Conservation (phyloP, 441 rosid genomes). For the Caryocar brasiliense region DNA sequence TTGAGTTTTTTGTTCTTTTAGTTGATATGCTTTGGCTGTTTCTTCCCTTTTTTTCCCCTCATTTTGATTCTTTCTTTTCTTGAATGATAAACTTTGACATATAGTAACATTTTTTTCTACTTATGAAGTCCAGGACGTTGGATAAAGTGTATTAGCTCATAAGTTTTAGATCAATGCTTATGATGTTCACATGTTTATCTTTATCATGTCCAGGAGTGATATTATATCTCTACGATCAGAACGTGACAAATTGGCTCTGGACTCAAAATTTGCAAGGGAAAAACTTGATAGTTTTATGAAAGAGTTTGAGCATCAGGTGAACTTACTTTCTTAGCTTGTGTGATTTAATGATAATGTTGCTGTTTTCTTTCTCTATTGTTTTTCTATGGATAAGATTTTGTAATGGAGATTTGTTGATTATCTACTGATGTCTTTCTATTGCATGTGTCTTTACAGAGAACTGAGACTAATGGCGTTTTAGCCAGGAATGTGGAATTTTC, state of each 20-base stretch:
- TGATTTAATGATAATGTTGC: too few relatives aligned
- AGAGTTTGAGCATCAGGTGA: conserved; percentile 79
- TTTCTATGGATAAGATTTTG: too few relatives aligned
- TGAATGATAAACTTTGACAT: too few relatives aligned
- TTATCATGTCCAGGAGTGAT: conserved; percentile 45
- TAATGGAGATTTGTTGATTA: not conserved
- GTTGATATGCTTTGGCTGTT: too few relatives aligned
- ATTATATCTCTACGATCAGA: conserved; percentile 55
- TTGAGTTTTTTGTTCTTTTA: too few relatives aligned
- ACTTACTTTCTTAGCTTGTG: not conserved
- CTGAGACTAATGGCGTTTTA: conserved; percentile 51
- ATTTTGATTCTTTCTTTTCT: too few relatives aligned
- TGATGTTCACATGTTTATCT: too few relatives aligned
- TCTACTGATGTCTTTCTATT: conserved; percentile 6
- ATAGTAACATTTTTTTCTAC: too few relatives aligned
- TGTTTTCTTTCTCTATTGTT: not conserved
- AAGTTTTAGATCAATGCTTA: too few relatives aligned
- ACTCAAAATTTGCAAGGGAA: conserved; percentile 67
- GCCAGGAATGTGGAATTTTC: conserved; percentile 90
- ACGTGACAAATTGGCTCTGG: conserved; percentile 69
- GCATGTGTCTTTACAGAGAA: conserved; percentile 40
- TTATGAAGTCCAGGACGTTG: too few relatives aligned
- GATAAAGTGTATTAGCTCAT: too few relatives aligned
- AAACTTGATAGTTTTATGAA: conserved; percentile 63
- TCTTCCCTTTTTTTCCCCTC: too few relatives aligned